Evolutionary conservation across 2,329 filamentous ascomycete genomes (phyloP), one percentile per base, ranked within the genome.

Genomic region (Beauveria sp.): DNA sequence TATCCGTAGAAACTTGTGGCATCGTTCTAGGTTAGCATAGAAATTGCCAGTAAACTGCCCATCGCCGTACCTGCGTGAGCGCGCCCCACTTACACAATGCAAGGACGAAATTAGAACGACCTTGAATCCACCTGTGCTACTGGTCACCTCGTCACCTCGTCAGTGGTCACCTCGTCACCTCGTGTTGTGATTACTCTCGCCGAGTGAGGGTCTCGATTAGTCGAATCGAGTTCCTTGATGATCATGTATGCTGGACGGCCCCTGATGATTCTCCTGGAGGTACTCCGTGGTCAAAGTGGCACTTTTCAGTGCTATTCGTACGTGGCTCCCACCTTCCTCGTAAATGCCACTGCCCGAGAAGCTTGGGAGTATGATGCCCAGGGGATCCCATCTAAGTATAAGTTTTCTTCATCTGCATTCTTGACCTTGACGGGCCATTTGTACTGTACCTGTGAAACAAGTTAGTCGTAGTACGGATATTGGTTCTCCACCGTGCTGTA

Each of bases 71-170:
- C 30, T 50, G 46, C n/a, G 28, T 49, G 16, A 42, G 56, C 30
- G 5, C 43, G 54, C 49, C 56, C 56, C 56, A 51, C 56, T 3
- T 46, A 18, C 22, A 28, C 34, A 51, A 42, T 8, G 22, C 53
- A 16, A 56, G 14, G 55, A 50, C 46, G 46, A 51, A 58, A 58
- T 58, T 42, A 51, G 46, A 42, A 42, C 56, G 46, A 26, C 46
- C 34, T 8, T 30, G 30, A 10, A 30, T 12, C 30, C 30, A 12
- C 30, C 3, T 3, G 0, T 30, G 26, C 3, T 10, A 10, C 30
- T 30, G 9, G 8, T 10, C 28, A 30, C 28, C 8, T 30, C 28
- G 8, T 30, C 28, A 30, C 28, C 28, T 30, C 30, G 30, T 30
- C 28, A 10, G 3, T 22, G 22, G 8, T 30, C 28, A 30, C 28